Percentiles rank a stretch among this genome's conserved stretches.
Conservation (phyloP, 169 alveolate genomes). For the Eimeria necatrix region DNA sequence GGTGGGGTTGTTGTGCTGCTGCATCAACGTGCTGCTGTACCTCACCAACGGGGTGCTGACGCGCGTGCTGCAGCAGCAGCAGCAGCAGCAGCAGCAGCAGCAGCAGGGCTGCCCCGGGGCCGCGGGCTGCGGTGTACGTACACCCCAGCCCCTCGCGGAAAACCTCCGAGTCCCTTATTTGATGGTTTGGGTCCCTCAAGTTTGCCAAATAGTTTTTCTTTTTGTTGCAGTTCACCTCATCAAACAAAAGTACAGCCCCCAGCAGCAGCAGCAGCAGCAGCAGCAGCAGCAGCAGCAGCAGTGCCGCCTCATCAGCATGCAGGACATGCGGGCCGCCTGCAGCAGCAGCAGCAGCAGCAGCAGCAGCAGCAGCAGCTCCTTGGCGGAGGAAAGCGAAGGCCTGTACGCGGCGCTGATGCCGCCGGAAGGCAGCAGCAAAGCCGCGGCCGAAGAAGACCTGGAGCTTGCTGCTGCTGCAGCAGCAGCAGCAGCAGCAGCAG, state of each 20-base stretch:
- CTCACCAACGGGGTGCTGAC: conserved; percentile 68
- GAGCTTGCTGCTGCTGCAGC: too few species aligned
- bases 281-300: conserved; percentile 8
- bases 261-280: neutral
- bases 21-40: conserved; percentile 58
- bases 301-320: too few species aligned
- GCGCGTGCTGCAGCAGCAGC: conserved; percentile 77
- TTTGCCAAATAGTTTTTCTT: conserved; percentile 49
- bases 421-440: too few species aligned
- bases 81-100: conserved; percentile 19
- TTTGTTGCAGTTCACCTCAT: conserved; percentile 51
- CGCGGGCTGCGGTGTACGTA: neutral
- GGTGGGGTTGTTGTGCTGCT: conserved; percentile 71
- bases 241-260: neutral
- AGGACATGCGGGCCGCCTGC: too few species aligned
- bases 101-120: neutral
- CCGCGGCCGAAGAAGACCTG: too few species aligned
- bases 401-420: too few species aligned
- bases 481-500: too few species aligned
- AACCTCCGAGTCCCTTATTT: conserved; percentile 69
- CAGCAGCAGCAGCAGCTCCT: too few species aligned
- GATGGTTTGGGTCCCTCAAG: conserved; percentile 74
- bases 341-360: too few species aligned
- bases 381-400: too few species aligned
- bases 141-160: conserved; percentile 10